phyloP scores from a whole-genome alignment of 2,329 filamentous ascomycete genomes.

The Sporothrix dimorphospora region DNA sequence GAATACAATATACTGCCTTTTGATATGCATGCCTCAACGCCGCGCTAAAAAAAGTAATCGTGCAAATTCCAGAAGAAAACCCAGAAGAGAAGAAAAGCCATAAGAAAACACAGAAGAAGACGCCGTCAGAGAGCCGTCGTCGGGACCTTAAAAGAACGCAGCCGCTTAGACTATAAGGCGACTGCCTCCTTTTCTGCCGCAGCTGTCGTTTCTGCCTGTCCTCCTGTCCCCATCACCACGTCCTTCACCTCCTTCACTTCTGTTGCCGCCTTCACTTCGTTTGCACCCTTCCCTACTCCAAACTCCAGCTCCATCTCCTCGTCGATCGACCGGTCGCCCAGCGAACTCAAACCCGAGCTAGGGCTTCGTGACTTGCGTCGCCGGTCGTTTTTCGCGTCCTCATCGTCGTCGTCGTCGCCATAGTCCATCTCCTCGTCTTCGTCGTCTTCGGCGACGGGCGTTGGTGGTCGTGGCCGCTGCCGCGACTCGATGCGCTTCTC shows the following conservation, averaged over 20 bases:
- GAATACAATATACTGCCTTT: background rate
- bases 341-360: constrained; percentile 61
- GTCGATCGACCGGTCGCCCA: constrained; percentile 52
- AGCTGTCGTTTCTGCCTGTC: background rate
- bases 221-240: background rate
- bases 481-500: constrained; percentile 42
- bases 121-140: background rate
- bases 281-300: background rate
- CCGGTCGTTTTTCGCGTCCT: constrained; percentile 30
- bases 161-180: background rate
- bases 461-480: constrained; percentile 33
- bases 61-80: background rate
- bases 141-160: background rate
- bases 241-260: background rate
- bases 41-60: background rate
- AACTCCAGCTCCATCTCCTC: constrained; percentile 53
- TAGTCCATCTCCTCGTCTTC: constrained; percentile 21
- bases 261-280: background rate
- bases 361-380: constrained; percentile 48
- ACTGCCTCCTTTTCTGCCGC: background rate
- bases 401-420: constrained; percentile 29
- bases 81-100: background rate
- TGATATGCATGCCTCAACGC: constrained; percentile 14
- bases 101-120: background rate
- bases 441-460: constrained; percentile 28